These are phyloP conservation scores for Pyrus communis DNA, from an alignment of 306 rosid genomes.

Conservation along the genomic window DNA sequence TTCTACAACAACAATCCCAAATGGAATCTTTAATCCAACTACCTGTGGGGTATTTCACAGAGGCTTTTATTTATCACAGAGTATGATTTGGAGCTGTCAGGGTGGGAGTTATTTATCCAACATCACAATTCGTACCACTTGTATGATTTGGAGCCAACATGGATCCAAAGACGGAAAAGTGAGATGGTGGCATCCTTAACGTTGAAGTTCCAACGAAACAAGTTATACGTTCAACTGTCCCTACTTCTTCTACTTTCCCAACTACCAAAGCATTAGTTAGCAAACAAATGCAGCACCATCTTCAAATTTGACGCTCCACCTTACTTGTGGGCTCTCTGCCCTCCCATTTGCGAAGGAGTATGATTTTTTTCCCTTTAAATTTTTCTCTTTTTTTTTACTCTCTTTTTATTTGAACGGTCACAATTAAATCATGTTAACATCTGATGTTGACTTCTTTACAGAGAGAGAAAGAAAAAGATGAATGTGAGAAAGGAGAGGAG, in stretches of 20 bases:
- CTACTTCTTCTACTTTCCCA: not conserved
- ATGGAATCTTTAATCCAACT: not conserved
- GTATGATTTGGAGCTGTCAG: too few relatives aligned
- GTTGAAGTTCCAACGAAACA: not conserved
- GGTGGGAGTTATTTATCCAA: not conserved
- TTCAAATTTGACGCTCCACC: conserved; percentile 1
- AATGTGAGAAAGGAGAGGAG: too few relatives aligned
- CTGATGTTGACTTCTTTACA: too few relatives aligned
- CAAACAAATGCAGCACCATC: not conserved
- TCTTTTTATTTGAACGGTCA: too few relatives aligned
- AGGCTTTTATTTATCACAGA: too few relatives aligned
- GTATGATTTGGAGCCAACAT: not conserved
- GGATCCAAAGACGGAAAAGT: not conserved
- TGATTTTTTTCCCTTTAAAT: too few relatives aligned
- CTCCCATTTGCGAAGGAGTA: too few relatives aligned
- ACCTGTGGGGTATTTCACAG: not conserved
- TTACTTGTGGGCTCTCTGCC: not conserved
- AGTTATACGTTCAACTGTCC: not conserved
- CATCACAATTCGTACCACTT: not conserved
- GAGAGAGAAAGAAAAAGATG: too few relatives aligned
- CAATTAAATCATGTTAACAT: too few relatives aligned
- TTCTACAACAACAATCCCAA: too few relatives aligned
- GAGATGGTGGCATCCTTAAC: not conserved
- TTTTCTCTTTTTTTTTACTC: too few relatives aligned
- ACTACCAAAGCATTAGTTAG: not conserved